phyloP scores from a whole-genome alignment of 2,329 filamentous ascomycete genomes.

The Cadophora malorum region DNA sequence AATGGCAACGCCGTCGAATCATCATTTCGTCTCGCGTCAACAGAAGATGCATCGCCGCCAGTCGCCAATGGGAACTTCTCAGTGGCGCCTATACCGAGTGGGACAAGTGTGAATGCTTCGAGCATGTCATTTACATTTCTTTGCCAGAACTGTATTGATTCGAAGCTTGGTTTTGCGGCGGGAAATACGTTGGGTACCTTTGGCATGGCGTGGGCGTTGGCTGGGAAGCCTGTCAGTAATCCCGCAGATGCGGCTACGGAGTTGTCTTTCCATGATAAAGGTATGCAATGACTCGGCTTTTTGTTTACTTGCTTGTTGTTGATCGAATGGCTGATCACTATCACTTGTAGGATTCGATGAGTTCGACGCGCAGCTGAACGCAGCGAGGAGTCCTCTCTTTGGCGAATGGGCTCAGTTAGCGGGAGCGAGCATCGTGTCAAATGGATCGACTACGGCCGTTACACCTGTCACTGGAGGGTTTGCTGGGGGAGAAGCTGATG shows the following conservation, averaged over 20 bases:
- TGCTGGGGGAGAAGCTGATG: neutral
- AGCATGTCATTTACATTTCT: constrained; percentile 55
- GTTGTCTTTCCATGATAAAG: constrained; percentile 46
- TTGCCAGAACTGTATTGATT: constrained; percentile 49
- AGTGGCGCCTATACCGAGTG: constrained; percentile 50
- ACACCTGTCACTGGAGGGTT: neutral
- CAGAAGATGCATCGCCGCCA: constrained; percentile 47
- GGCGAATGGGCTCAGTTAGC: constrained; percentile 7
- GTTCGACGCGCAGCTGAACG: constrained; percentile 10
- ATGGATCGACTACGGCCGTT: constrained; percentile 7
- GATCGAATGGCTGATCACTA: neutral
- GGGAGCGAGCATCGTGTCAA: constrained; percentile 1
- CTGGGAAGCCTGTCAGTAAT: constrained; percentile 38
- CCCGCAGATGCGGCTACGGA: constrained; percentile 36
- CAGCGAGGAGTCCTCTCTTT: constrained; percentile 4
- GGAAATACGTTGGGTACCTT: constrained; percentile 38
- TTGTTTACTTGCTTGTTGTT: neutral
- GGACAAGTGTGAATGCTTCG: constrained; percentile 51
- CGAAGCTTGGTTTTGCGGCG: constrained; percentile 42
- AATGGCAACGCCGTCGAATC: constrained; percentile 50
- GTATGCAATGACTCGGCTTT: constrained; percentile 29
- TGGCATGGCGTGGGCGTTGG: constrained; percentile 49
- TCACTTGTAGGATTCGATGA: neutral
- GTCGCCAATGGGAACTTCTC: constrained; percentile 45
- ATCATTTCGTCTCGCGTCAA: constrained; percentile 52